These are phyloP conservation scores for Hymenotorrendiella dingleyae DNA, from an alignment of 2,329 filamentous ascomycete genomes.

Conservation along the genomic window DNA sequence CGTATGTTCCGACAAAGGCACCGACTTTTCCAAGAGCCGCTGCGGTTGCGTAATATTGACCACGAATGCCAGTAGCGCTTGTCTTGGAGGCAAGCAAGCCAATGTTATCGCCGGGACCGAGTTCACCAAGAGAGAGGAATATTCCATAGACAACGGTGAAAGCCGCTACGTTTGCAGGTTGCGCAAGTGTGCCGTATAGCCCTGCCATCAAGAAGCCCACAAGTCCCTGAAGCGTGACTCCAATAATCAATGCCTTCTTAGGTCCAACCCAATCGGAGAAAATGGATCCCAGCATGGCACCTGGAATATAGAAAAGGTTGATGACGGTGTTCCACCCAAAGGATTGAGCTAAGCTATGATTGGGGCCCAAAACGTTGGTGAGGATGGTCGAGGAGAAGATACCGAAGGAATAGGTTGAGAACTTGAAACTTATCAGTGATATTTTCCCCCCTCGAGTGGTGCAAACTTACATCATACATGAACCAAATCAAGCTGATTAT, in stretches of 20 bases:
- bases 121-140: slow-evolving; percentile 70
- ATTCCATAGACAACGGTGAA: slow-evolving; percentile 78
- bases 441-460: no score
- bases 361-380: slow-evolving; percentile 46
- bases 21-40: slow-evolving; percentile 71
- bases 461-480: slow-evolving; percentile 59
- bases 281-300: slow-evolving; percentile 71
- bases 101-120: slow-evolving; percentile 89
- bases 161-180: slow-evolving; percentile 59
- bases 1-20: slow-evolving; percentile 80
- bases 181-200: slow-evolving; percentile 74
- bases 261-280: slow-evolving; percentile 75
- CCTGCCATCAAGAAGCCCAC: slow-evolving; percentile 74
- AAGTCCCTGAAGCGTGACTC: slow-evolving; percentile 66
- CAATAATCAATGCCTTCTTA: slow-evolving; percentile 63
- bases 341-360: slow-evolving; percentile 67
- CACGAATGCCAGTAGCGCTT: slow-evolving; percentile 80
- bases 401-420: slow-evolving; percentile 67
- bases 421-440: slow-evolving; percentile 36
- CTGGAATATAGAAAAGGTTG: slow-evolving; percentile 85
- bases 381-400: slow-evolving; percentile 80
- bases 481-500: slow-evolving; percentile 77
- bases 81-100: slow-evolving; percentile 83
- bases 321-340: slow-evolving; percentile 88
- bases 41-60: slow-evolving; percentile 68